Percentiles rank a stretch among this genome's conserved stretches.
These are phyloP conservation scores for Henningerozyma blattae DNA, from an alignment of 805 yeast species.

Conservation along the genomic window DNA sequence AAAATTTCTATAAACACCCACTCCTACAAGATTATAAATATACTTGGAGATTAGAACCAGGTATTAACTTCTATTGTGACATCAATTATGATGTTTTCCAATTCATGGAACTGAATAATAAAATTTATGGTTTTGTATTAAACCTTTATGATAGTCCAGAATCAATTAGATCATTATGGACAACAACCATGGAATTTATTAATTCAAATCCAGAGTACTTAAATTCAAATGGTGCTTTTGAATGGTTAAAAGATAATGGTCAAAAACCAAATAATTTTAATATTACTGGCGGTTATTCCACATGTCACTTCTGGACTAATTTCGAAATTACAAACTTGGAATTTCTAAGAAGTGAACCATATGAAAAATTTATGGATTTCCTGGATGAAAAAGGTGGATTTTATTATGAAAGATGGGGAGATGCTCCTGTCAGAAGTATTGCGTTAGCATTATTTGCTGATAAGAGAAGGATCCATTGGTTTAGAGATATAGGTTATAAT, in stretches of 20 bases:
- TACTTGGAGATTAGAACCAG: constrained; percentile 78
- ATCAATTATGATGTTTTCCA: constrained; percentile 68
- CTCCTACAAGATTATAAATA: constrained; percentile 48
- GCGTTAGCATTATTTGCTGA: constrained; percentile 66
- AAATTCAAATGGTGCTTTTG: constrained; percentile 45
- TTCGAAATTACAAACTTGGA: constrained; percentile 82
- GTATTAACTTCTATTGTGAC: constrained; percentile 53
- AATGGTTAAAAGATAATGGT: constrained; percentile 48
- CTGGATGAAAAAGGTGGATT: constrained; percentile 68
- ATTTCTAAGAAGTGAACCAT: constrained; percentile 59
- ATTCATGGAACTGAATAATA: constrained; percentile 53
- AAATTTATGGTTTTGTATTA: constrained; percentile 64
- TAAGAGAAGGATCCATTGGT: constrained; percentile 66
- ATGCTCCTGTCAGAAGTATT: constrained; percentile 79
- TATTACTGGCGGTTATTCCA: constrained; percentile 36
- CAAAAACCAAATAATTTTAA: constrained; percentile 37
- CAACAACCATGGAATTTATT: constrained; percentile 51
- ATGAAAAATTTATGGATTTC: constrained; percentile 47
- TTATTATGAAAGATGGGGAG: constrained; percentile 90
- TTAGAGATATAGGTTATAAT: constrained; percentile 68
- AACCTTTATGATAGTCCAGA: constrained; percentile 60
- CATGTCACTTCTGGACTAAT: constrained; percentile 85
- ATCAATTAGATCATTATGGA: constrained; percentile 54
- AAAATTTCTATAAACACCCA: constrained; percentile 51
- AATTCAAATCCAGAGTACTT: constrained; percentile 45